phyloP scores from a whole-genome alignment of 768 basidiomycete genomes.

The Hortiboletus flavorubellus region DNA sequence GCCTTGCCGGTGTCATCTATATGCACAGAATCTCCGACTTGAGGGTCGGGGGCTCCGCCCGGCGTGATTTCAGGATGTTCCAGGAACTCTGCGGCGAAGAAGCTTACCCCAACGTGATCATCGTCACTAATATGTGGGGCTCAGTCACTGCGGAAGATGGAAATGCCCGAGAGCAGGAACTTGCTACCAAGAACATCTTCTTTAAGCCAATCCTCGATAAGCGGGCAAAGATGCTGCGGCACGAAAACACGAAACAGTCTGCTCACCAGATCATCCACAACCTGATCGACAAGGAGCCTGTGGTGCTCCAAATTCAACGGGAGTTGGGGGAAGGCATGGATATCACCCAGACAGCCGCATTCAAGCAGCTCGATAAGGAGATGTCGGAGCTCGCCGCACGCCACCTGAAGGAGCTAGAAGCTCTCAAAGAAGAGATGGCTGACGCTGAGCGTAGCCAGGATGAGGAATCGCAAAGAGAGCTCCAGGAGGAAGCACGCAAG shows the following conservation, averaged over 20 bases:
- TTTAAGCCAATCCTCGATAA: conserved; percentile 50
- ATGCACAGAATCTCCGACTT: conserved; percentile 51
- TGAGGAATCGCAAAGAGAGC: conserved; percentile 44
- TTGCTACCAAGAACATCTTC: conserved; percentile 39
- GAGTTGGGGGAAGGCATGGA: conserved; percentile 48
- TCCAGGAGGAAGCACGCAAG: conserved; percentile 38
- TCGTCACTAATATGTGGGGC: conserved; percentile 56
- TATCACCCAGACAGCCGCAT: conserved; percentile 54
- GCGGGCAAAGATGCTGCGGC: conserved; percentile 42
- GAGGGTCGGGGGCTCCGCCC: conserved; percentile 46
- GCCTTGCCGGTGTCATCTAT: conserved; percentile 48
- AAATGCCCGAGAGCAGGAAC: conserved; percentile 43
- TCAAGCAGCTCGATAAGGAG: conserved; percentile 48
- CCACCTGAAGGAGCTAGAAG: conserved; percentile 45
- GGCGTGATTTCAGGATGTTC: conserved; percentile 50
- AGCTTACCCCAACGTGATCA: conserved; percentile 47
- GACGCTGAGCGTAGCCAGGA: conserved; percentile 44
- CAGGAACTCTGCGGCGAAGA: conserved; percentile 49
- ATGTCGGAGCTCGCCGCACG: conserved; percentile 44
- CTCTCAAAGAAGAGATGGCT: conserved; percentile 45
- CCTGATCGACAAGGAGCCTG: conserved; percentile 39
- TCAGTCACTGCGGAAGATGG: conserved; percentile 36
- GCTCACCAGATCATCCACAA: conserved; percentile 44
- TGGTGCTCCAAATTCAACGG: conserved; percentile 49
- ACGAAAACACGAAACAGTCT: conserved; percentile 40